phyloP scores from a whole-genome alignment of 2,329 filamentous ascomycete genomes.

The Herpotrichia juniperi region DNA sequence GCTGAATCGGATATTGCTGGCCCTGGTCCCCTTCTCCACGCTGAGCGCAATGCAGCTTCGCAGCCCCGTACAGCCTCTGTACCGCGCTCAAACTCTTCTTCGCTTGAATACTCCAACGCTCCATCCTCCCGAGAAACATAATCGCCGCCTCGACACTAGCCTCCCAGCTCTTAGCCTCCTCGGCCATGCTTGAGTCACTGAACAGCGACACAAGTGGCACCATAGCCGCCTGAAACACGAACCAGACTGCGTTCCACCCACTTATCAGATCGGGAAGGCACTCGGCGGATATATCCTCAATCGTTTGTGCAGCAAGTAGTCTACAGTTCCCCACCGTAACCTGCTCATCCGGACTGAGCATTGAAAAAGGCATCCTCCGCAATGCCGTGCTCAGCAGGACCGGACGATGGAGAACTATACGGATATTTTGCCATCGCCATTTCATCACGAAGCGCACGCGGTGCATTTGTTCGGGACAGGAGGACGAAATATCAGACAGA shows the following conservation, averaged over 20 bases:
- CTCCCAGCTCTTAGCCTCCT: constrained; percentile 50
- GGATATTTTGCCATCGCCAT: constrained; percentile 80
- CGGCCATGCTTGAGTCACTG: constrained; percentile 60
- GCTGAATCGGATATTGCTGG: constrained; percentile 9
- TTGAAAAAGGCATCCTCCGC: constrained; percentile 59
- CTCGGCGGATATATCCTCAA: constrained; percentile 73
- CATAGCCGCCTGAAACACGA: constrained; percentile 81
- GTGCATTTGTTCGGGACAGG: constrained; percentile 72
- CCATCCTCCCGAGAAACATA: constrained; percentile 50
- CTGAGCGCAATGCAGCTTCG: constrained; percentile 35
- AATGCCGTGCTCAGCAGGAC: constrained; percentile 69
- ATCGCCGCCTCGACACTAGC: constrained; percentile 50
- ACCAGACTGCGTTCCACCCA: constrained; percentile 83
- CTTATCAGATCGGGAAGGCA: constrained; percentile 77
- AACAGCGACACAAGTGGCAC: constrained; percentile 78
- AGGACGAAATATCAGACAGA: constrained; percentile 56
- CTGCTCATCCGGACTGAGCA: constrained; percentile 66
- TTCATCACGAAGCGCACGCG: constrained; percentile 78
- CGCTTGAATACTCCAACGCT: constrained; percentile 52
- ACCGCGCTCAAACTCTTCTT: constrained; percentile 52
- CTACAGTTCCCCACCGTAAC: constrained; percentile 72
- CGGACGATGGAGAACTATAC: constrained; percentile 76
- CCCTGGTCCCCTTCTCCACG: constrained; percentile 16
- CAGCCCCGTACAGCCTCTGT: constrained; percentile 49
- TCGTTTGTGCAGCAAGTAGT: constrained; percentile 71